Percentiles rank a stretch among this genome's conserved stretches.
Conservation (phyloP, 768 basidiomycete species). For the Pleurotus eryngii region DNA sequence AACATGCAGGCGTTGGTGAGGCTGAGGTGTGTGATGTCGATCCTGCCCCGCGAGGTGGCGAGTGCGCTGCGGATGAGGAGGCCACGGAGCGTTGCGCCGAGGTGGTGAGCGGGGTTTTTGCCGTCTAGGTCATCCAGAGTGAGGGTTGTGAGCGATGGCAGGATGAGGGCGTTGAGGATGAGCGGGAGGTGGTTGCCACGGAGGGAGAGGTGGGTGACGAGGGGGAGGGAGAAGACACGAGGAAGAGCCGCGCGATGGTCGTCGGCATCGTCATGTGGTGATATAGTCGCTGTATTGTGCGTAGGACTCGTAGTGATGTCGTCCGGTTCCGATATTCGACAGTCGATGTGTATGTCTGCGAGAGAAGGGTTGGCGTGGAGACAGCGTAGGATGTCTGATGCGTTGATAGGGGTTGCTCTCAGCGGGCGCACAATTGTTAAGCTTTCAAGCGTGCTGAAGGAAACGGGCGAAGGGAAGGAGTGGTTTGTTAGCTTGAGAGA, state of each 20-base stretch:
- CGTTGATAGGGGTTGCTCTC: slow-evolving; percentile 19
- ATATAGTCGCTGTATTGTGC: slow-evolving; percentile 1
- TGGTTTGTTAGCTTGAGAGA: slow-evolving; percentile 21
- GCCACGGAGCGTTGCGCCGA: slow-evolving; percentile 1
- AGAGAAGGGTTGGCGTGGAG: slow-evolving; percentile 16
- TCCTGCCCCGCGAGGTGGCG: background rate
- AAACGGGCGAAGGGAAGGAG: slow-evolving; percentile 17
- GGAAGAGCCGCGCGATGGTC: background rate
- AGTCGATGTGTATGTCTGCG: slow-evolving; percentile 17
- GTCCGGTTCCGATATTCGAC: slow-evolving; percentile 14
- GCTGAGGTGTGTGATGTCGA: background rate
- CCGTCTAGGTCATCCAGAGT: slow-evolving; percentile 34
- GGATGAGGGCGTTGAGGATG: slow-evolving; percentile 26
- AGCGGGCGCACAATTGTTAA: slow-evolving; percentile 22
- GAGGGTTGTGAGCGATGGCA: slow-evolving; percentile 26
- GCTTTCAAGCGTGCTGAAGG: slow-evolving; percentile 14
- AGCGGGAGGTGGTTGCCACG: slow-evolving; percentile 31
- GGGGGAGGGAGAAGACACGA: slow-evolving; percentile 9
- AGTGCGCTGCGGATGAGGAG: slow-evolving; percentile 3
- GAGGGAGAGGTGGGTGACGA: slow-evolving; percentile 25
- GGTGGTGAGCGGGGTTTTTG: slow-evolving; percentile 9
- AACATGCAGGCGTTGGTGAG: slow-evolving; percentile 7
- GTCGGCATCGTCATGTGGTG: background rate
- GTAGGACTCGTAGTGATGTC: background rate
- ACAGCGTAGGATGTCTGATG: slow-evolving; percentile 15